These are phyloP conservation scores for Penicillium hordei DNA, from an alignment of 2,329 filamentous ascomycete species.

Conservation along the genomic window DNA sequence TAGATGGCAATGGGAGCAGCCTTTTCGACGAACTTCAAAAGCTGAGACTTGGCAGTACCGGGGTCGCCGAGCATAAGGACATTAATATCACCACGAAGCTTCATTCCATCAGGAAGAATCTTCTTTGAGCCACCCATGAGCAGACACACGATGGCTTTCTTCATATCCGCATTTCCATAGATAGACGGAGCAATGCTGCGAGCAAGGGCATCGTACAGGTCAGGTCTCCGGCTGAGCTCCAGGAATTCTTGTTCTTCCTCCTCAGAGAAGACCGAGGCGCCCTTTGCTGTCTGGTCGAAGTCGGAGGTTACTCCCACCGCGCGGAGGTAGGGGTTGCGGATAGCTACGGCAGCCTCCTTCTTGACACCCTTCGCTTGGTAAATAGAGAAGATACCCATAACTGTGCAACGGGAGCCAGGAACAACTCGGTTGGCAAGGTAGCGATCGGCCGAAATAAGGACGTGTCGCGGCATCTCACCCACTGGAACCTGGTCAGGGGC, in stretches of 20 bases:
- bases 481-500: slow-evolving; percentile 97
- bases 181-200: slow-evolving; percentile 96
- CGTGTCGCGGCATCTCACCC: slow-evolving; percentile 90
- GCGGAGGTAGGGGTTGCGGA: slow-evolving; percentile 89
- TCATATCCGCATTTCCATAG: slow-evolving; percentile 93
- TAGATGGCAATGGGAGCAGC: slow-evolving; percentile 96
- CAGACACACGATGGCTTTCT: slow-evolving; percentile 93
- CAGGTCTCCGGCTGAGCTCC: slow-evolving; percentile 84
- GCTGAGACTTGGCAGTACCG: slow-evolving; percentile 95
- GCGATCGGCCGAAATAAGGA: slow-evolving; percentile 92
- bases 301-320: slow-evolving; percentile 91
- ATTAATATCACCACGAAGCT: slow-evolving; percentile 95
- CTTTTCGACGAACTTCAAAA: slow-evolving; percentile 96
- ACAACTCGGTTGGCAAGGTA: slow-evolving; percentile 95
- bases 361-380: slow-evolving; percentile 90
- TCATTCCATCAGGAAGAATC: slow-evolving; percentile 96
- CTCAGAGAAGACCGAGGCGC: slow-evolving; percentile 79
- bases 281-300: slow-evolving; percentile 83
- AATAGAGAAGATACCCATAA: slow-evolving; percentile 97
- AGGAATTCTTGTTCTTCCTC: slow-evolving; percentile 96
- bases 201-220: slow-evolving; percentile 88
- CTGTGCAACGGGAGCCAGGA: slow-evolving; percentile 87
- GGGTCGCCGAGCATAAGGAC: slow-evolving; percentile 94
- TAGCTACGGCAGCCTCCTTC: slow-evolving; percentile 82
- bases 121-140: slow-evolving; percentile 96